Evolutionary conservation across 768 basidiomycete species (phyloP).

Genomic region (Termitomyces sp.): DNA sequence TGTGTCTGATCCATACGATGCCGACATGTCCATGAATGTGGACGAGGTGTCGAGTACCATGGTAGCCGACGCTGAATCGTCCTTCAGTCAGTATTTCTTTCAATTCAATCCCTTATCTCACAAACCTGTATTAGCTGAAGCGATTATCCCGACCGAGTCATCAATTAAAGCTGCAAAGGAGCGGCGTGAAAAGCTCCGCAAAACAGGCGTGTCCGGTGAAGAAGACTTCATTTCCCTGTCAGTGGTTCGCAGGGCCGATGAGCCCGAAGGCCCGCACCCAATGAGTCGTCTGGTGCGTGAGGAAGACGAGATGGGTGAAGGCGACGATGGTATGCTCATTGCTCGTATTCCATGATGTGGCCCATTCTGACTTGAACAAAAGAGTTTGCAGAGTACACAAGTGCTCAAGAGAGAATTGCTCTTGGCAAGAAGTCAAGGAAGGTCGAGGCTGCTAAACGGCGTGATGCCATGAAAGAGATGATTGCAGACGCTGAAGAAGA

Average conservation of each 20-base stretch:
- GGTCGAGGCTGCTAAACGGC: conserved; percentile 59
- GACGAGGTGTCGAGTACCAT: conserved; percentile 36
- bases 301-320: conserved; percentile 86
- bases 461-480: conserved; percentile 73
- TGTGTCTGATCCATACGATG: conserved; percentile 43
- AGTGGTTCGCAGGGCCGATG: conserved; percentile 52
- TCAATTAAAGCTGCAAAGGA: conserved; percentile 73
- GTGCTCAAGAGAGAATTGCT: conserved; percentile 82
- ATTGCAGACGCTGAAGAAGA: conserved; percentile 83
- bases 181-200: conserved; percentile 66
- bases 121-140: conserved; percentile 25
- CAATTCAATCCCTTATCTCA: neutral
- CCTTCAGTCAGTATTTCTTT: conserved; percentile 25
- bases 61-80: conserved; percentile 25
- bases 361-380: conserved; percentile 24
- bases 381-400: conserved; percentile 85
- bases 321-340: conserved; percentile 70
- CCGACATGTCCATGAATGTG: conserved; percentile 47
- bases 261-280: conserved; percentile 73
- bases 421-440: conserved; percentile 82
- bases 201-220: conserved; percentile 37
- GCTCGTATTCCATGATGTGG: neutral
- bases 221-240: conserved; percentile 83
- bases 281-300: conserved; percentile 80
- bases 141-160: conserved; percentile 66